phyloP scores from a whole-genome alignment of 2,329 filamentous ascomycete genomes.

The Curvularia lunata region DNA sequence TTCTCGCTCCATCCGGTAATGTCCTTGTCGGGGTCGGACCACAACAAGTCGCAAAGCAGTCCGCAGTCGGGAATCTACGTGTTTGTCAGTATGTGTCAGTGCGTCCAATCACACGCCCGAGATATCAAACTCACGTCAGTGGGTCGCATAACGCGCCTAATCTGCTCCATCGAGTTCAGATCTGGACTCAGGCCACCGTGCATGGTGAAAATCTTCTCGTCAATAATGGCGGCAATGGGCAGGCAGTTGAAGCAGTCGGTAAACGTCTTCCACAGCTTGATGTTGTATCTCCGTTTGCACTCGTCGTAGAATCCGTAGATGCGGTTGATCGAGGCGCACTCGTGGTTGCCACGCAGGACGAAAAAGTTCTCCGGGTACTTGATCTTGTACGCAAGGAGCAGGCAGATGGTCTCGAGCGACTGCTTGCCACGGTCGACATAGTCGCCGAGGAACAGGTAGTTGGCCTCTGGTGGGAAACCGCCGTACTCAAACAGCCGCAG shows the following conservation, averaged over 20 bases:
- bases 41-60: slow-evolving; percentile 94
- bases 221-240: slow-evolving; percentile 97
- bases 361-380: slow-evolving; percentile 99
- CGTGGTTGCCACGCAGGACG: slow-evolving; percentile 96
- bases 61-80: slow-evolving; percentile 94
- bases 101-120: no score
- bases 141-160: slow-evolving; percentile 96
- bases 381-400: slow-evolving; percentile 98
- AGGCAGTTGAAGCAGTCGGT: slow-evolving; percentile 99
- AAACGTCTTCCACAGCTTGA: slow-evolving; percentile 99
- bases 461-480: slow-evolving; percentile 96
- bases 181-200: slow-evolving; percentile 97
- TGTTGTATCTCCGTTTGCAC: slow-evolving; percentile 98
- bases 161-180: slow-evolving; percentile 99
- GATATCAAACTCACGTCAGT: slow-evolving; percentile 79
- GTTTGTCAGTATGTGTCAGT: slow-evolving; percentile 47
- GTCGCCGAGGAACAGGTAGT: slow-evolving; percentile 99
- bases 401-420: slow-evolving; percentile 96
- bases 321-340: slow-evolving; percentile 98
- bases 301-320: slow-evolving; percentile 99
- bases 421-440: slow-evolving; percentile 99
- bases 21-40: slow-evolving; percentile 99
- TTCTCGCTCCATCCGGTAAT: slow-evolving; percentile 99
- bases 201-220: slow-evolving; percentile 99
- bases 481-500: slow-evolving; percentile 97